Conservation (phyloP, 2,329 filamentous ascomycete genomes). For the Colletotrichum filicis region DNA sequence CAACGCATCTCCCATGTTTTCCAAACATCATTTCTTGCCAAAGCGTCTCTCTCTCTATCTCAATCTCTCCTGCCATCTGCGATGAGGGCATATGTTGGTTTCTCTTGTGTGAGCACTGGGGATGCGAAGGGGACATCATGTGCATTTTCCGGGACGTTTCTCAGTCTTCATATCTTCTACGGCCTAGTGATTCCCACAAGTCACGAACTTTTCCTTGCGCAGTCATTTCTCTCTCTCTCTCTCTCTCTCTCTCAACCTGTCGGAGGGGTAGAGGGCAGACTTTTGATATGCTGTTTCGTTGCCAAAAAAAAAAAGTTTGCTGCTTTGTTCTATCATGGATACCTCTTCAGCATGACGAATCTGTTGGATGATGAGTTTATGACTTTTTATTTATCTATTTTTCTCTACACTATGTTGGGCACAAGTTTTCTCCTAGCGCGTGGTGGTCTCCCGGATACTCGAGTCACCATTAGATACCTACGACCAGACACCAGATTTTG, state of each 20-base stretch:
- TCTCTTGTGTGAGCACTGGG: slow-evolving; percentile 31
- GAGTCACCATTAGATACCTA: slow-evolving; percentile 9
- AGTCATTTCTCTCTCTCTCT: slow-evolving; percentile 31
- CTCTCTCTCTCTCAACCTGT: slow-evolving; percentile 6
- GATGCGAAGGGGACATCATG: slow-evolving; percentile 29
- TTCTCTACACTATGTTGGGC: slow-evolving; percentile 11
- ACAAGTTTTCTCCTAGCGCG: background rate
- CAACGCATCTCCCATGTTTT: slow-evolving; percentile 30
- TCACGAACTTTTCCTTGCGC: slow-evolving; percentile 31
- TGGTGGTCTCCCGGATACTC: slow-evolving; percentile 6
- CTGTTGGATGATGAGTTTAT: slow-evolving; percentile 36
- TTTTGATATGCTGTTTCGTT: slow-evolving; percentile 28
- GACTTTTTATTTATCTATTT: slow-evolving; percentile 14
- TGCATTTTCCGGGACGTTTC: slow-evolving; percentile 27
- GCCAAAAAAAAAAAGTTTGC: slow-evolving; percentile 31
- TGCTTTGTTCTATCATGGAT: slow-evolving; percentile 37
- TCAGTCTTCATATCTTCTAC: slow-evolving; percentile 30
- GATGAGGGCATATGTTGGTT: slow-evolving; percentile 30
- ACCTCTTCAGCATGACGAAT: slow-evolving; percentile 36
- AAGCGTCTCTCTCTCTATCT: slow-evolving; percentile 25
- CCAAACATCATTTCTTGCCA: slow-evolving; percentile 32
- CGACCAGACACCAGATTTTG: slow-evolving; percentile 8
- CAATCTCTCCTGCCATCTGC: slow-evolving; percentile 28
- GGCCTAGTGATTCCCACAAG: slow-evolving; percentile 35
- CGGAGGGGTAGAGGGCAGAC: slow-evolving; percentile 28